These are phyloP conservation scores for Solanum lignicaule DNA, from an alignment of 257 asterid species.

Conservation along the genomic window DNA sequence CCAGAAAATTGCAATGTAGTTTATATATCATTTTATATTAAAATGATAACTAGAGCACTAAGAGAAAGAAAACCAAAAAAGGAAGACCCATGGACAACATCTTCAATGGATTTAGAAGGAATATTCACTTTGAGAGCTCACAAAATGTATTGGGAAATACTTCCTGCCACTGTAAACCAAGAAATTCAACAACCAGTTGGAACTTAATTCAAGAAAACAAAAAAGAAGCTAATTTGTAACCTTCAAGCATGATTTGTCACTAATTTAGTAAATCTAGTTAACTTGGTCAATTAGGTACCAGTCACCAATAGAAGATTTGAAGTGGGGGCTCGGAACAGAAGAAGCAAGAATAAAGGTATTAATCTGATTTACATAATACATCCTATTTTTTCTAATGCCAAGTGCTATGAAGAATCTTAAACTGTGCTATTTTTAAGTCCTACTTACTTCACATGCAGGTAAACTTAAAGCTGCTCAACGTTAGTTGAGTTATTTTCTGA, in stretches of 20 bases:
- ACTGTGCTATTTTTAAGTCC: not conserved
- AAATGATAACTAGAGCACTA: constrained; percentile 4
- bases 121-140: not conserved
- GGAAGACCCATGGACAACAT: not conserved
- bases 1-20: not conserved
- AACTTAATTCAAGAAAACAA: not conserved
- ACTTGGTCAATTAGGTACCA: not conserved
- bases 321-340: not conserved
- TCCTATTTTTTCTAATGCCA: not conserved
- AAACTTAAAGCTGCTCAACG: not conserved
- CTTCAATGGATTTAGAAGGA: not conserved
- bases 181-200: not conserved
- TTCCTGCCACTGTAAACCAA: not conserved
- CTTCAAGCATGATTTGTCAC: not conserved
- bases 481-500: not conserved
- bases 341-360: not conserved
- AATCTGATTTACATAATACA: not conserved
- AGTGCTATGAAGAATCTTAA: not conserved
- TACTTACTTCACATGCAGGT: not conserved
- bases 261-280: not conserved
- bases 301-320: not conserved
- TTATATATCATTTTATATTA: not conserved
- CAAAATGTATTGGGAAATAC: not conserved
- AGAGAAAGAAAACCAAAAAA: not conserved
- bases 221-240: not conserved